Base-by-base conservation (phyloP, 2,329 filamentous ascomycete genomes). In the Seiridium unicorne region DNA sequence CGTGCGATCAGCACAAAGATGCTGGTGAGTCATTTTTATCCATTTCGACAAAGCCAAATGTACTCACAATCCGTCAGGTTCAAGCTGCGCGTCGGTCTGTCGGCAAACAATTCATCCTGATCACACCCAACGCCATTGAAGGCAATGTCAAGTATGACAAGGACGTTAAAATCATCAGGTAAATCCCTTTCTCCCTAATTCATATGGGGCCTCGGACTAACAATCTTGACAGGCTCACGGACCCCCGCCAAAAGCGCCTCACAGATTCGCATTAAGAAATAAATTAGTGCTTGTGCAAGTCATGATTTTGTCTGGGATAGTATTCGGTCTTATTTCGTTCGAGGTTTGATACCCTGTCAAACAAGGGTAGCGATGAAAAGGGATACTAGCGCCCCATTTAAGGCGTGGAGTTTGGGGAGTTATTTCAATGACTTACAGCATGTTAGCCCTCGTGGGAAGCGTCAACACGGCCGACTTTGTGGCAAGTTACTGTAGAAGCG, bases 81-180 rank as follows among this genome's bases (percentile, higher is more conserved):
- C 84, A 87, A 61, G 91, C 92, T 18, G 95, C 95, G 44, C 86
- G 95, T 68, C 86, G 90, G 36, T 91, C 92, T 1, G 89, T 95
- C n/a, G 92, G 93, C 34, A 86, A 92, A 63, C 95, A 99, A 73
- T 99, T 96, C 70, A 93, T 99, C 64, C 85, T 99, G 59, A 99
- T 99, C 72, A 97, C 94, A 2, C 95, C 95, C 35, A 96, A 97
- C 67, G 89, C 89, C 51, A 92, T 96, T 70, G 79, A 87, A 74
- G 80, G 83, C 66, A 74, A 83, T 68, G 81, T 80, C 34, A 77
- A 79, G 51, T 72, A 85, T 42, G 84, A 86, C 62, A 81, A 81
- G 60, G 92, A 96, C 69, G 91, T 96, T 62, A 91, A 88, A 70
- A 88, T 95, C 63, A 90, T 91, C 74, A 87, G 89, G 87, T 88